Conservation (phyloP, 495 filamentous ascomycete genomes). For the Collariella sp. region DNA sequence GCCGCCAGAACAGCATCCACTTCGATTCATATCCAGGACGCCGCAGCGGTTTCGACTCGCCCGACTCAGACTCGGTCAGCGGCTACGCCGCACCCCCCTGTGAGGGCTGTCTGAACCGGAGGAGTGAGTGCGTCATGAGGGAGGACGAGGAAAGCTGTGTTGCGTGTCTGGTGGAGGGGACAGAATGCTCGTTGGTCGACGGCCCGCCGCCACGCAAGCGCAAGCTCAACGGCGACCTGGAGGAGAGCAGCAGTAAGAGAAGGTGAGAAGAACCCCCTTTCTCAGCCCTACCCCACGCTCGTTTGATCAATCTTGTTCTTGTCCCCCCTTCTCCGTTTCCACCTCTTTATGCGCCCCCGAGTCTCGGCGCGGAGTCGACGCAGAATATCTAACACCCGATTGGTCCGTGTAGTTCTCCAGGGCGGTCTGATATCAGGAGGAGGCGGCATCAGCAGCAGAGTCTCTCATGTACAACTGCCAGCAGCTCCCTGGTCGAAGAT, state of each 20-base stretch:
- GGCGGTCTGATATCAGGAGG: constrained; percentile 46
- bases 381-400: constrained; percentile 35
- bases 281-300: constrained; percentile 8
- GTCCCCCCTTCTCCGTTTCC: neutral
- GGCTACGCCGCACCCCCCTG: constrained; percentile 36
- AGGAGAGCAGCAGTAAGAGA: constrained; percentile 49
- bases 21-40: constrained; percentile 32
- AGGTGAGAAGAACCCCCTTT: constrained; percentile 37
- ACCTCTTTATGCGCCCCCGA: constrained; percentile 5
- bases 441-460: constrained; percentile 45
- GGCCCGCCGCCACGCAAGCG: constrained; percentile 67
- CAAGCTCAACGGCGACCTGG: constrained; percentile 54
- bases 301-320: neutral
- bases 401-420: constrained; percentile 42
- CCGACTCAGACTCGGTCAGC: constrained; percentile 43
- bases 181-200: constrained; percentile 55
- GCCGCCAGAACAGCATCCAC: constrained; percentile 37
- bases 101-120: constrained; percentile 67
- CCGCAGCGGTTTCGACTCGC: constrained; percentile 40
- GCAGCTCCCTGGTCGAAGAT: constrained; percentile 48
- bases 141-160: constrained; percentile 56
- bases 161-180: constrained; percentile 52
- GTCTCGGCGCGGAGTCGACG: constrained; percentile 2
- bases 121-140: constrained; percentile 85
- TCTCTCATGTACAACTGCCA: constrained; percentile 45